These are phyloP conservation scores for Wallemia mellicola DNA, from an alignment of 1,284 basidiomycete genomes.

Conservation along the genomic window DNA sequence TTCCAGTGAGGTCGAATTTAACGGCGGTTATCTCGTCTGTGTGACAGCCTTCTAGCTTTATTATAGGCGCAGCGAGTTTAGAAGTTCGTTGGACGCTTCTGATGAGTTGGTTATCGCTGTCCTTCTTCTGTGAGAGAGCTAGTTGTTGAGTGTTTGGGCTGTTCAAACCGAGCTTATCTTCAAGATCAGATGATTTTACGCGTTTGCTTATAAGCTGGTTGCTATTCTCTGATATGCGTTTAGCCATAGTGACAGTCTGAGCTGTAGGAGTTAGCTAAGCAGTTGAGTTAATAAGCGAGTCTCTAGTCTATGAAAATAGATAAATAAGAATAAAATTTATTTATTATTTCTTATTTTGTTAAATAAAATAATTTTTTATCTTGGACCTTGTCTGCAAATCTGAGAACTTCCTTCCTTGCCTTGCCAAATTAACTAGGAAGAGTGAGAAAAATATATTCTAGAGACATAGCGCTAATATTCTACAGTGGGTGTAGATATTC, in stretches of 20 bases:
- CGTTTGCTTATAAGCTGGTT: not conserved
- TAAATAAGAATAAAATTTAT: too few relatives aligned
- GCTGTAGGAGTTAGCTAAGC: too few relatives aligned
- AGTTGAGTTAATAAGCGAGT: too few relatives aligned
- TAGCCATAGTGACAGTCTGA: too few relatives aligned
- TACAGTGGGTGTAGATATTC: constrained; percentile 71
- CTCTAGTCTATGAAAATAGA: too few relatives aligned
- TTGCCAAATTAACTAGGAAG: not conserved
- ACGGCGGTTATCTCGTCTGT: constrained; percentile 47
- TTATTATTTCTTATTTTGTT: too few relatives aligned
- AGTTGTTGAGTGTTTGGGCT: not conserved
- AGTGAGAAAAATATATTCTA: not conserved
- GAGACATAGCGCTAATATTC: not conserved
- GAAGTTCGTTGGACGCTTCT: constrained; percentile 48
- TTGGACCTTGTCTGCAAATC: not conserved
- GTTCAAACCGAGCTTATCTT: not conserved
- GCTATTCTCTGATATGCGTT: not conserved
- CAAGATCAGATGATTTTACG: not conserved
- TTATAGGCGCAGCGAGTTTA: constrained; percentile 43
- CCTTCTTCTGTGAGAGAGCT: constrained; percentile 16
- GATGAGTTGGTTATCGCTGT: constrained; percentile 37
- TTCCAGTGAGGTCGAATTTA: constrained; percentile 47
- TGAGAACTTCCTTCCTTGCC: not conserved
- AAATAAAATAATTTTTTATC: not conserved
- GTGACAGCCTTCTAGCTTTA: constrained; percentile 44